phyloP scores from a whole-genome alignment of 1,284 basidiomycete species.

The Tilletia setariae region DNA sequence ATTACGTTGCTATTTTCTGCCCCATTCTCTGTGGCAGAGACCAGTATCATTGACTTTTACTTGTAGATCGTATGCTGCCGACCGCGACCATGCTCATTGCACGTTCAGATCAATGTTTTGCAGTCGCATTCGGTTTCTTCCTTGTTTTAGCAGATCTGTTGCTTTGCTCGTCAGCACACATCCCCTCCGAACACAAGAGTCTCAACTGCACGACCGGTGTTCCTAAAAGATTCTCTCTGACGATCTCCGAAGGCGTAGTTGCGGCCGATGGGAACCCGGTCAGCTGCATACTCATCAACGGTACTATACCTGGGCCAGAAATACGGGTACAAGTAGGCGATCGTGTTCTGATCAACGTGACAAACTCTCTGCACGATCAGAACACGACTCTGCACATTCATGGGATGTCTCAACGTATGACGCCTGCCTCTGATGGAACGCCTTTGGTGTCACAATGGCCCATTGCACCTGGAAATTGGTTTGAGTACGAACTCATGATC shows the following conservation, averaged over 20 bases:
- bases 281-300: not conserved
- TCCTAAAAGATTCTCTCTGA: conserved; percentile 6
- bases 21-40: too few relatives aligned
- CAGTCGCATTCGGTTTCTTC: too few relatives aligned
- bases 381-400: conserved; percentile 43
- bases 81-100: too few relatives aligned
- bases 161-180: too few relatives aligned
- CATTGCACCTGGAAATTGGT: conserved; percentile 26
- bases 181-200: too few relatives aligned
- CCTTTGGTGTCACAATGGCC: conserved; percentile 43
- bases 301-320: not conserved
- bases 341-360: conserved; percentile 24
- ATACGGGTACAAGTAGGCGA: not conserved
- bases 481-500: conserved; percentile 31
- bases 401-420: conserved; percentile 32
- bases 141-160: too few relatives aligned
- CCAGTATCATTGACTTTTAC: too few relatives aligned
- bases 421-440: conserved; percentile 43
- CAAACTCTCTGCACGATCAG: conserved; percentile 27
- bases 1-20: too few relatives aligned
- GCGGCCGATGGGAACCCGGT: conserved; percentile 6
- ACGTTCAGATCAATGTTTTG: too few relatives aligned
- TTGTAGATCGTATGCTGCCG: too few relatives aligned
- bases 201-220: too few relatives aligned
- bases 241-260: not conserved